Percentiles rank a stretch among this genome's conserved stretches.
Conservation (phyloP, 192 early-diverging fungal genomes). For the Geosiphon pyriformis region DNA sequence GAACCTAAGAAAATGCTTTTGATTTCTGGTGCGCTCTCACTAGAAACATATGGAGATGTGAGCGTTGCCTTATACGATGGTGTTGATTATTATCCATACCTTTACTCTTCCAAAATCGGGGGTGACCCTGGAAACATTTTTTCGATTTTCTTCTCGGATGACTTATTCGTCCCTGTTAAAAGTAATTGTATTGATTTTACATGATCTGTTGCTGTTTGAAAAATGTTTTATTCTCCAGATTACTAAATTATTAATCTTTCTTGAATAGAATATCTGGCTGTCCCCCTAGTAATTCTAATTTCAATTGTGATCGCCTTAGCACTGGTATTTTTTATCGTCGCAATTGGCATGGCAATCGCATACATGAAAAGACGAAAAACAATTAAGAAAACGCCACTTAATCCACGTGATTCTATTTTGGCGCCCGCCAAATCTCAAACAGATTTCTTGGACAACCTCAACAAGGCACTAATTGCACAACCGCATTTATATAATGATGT, state of each 20-base stretch:
- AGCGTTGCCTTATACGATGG: constrained; percentile 47
- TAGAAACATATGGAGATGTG: constrained; percentile 35
- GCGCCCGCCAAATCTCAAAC: neutral
- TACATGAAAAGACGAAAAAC: constrained; percentile 21
- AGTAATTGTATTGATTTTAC: constrained; percentile 19
- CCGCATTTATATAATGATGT: neutral
- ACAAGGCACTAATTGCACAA: neutral
- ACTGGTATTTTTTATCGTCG: constrained; percentile 58
- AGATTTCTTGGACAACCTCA: constrained; percentile 4
- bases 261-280: constrained; percentile 31
- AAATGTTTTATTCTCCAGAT: too few species aligned
- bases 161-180: neutral
- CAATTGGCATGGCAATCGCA: constrained; percentile 49
- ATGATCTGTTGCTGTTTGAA: neutral
- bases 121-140: constrained; percentile 24
- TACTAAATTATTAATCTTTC: neutral
- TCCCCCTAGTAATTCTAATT: constrained; percentile 62
- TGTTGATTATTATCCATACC: constrained; percentile 38
- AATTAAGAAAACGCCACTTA: neutral
- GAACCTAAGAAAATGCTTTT: constrained; percentile 36
- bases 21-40: constrained; percentile 37
- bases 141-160: constrained; percentile 21
- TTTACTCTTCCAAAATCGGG: constrained; percentile 30
- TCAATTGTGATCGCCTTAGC: constrained; percentile 63
- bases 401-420: neutral